Evolutionary conservation across 768 basidiomycete genomes (phyloP).

Genomic region (Pulveroboletus sp.): DNA sequence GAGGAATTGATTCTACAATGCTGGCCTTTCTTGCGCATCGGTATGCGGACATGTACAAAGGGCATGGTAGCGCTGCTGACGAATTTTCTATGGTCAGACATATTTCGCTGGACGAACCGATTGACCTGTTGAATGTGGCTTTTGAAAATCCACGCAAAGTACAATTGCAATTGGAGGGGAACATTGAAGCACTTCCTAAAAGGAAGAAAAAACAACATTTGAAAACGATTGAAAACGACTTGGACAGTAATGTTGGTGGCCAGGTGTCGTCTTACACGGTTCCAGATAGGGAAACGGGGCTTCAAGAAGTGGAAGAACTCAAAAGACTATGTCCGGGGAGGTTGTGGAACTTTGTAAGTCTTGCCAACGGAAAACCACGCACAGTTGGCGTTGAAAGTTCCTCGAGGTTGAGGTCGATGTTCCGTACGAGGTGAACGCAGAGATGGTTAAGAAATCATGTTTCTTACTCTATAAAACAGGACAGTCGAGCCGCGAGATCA

Average conservation of each 20-base stretch:
- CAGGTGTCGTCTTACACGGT: conserved; percentile 58
- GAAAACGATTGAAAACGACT: conserved; percentile 1
- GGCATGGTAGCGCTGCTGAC: not conserved
- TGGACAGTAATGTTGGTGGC: conserved; percentile 2
- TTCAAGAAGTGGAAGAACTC: conserved; percentile 77
- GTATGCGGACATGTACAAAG: conserved; percentile 36
- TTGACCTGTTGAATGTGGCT: conserved; percentile 90
- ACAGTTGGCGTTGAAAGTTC: not conserved
- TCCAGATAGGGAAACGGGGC: conserved; percentile 84
- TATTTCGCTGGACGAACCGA: conserved; percentile 72
- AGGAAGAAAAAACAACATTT: conserved; percentile 38
- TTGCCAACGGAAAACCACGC: not conserved
- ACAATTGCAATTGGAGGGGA: conserved; percentile 44
- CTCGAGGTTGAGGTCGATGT: conserved; percentile 84
- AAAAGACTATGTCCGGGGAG: conserved; percentile 72
- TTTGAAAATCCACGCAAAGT: conserved; percentile 93
- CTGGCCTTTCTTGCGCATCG: conserved; percentile 77
- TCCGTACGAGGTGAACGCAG: conserved; percentile 59
- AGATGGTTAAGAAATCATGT: not conserved
- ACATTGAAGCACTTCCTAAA: conserved; percentile 43
- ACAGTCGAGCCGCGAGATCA: conserved; percentile 56
- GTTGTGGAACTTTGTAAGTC: conserved; percentile 82
- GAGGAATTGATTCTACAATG: conserved; percentile 91
- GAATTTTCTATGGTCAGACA: conserved; percentile 45
- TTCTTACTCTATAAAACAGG: conserved; percentile 40